Evolutionary conservation across 192 early-diverging fungal genomes (phyloP), one percentile per base, ranked within the genome.

Genomic region (Coemansia sp.): DNA sequence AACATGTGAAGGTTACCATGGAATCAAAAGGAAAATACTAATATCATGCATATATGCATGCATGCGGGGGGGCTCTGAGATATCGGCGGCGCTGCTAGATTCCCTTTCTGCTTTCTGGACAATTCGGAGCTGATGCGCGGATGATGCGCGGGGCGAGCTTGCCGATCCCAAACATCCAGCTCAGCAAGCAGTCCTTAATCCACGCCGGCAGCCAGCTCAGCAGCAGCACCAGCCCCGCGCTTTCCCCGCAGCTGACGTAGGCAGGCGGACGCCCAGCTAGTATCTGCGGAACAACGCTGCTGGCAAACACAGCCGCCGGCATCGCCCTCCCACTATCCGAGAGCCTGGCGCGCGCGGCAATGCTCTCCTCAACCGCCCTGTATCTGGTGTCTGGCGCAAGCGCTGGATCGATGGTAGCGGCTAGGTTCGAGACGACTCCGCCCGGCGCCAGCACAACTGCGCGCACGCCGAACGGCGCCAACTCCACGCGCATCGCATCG

Each of bases 381-480:
- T 85, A 88, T 19, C 78, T 55, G 11, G 84, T 84, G 14, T 69
- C 62, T 17, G 68, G 68, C 16, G 73, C 67, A 19, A 89, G 69
- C 16, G 45, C 14, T 14, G 83, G 71, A 13, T 65, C 55, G 8
- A 61, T 69, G 83, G 85, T 55, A n/a, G 78, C 72, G 10, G 84
- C 88, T 61, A 91, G 75, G 63, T 91, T 87, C 43, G 89, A 91
- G 53, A 70, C 84, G 68, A 90, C 86, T 0, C 78, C 86, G 41
- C 90, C 90, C 5, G 90, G 90, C 7, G 87, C 85, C 19, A 91
- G 71, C 25, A 90, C 80, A 5, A 79, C 66, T 7, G 87, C 90
- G 11, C 80, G 43, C 19, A 92, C 69, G 49, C 76, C 77, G 56
- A 92, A 92, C 5, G 90, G 89, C 10, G 73, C 74, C 50, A 92